phyloP scores from a whole-genome alignment of 306 rosid species.

The Prunus armeniaca region DNA sequence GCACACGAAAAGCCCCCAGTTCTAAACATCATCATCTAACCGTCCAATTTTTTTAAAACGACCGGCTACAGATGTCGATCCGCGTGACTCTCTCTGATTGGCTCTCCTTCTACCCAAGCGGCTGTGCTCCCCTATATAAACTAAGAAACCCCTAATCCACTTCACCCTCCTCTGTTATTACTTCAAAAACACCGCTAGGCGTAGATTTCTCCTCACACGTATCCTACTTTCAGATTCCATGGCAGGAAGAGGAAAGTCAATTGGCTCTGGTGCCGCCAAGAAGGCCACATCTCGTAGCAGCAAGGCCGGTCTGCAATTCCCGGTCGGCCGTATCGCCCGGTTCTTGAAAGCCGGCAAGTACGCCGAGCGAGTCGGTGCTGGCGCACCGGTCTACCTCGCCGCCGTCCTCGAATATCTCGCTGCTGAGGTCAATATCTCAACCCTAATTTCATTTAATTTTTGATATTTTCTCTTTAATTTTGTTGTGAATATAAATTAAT shows the following conservation, averaged over 20 bases:
- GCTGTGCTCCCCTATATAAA: background rate
- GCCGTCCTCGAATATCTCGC: conserved; percentile 32
- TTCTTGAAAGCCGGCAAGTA: conserved; percentile 25
- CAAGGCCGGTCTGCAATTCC: conserved; percentile 30
- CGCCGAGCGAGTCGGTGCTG: conserved; percentile 23
- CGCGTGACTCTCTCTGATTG: background rate
- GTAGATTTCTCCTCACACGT: background rate
- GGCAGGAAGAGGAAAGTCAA: conserved; percentile 16
- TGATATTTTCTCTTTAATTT: background rate
- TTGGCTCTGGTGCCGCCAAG: conserved; percentile 23
- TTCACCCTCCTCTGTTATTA: background rate
- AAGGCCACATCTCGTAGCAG: conserved; percentile 26
- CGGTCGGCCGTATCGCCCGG: conserved; percentile 26
- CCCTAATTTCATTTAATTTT: too few species aligned
- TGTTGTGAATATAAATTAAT: background rate
- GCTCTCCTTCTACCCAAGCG: background rate
- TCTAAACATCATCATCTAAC: background rate
- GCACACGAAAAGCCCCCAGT: background rate
- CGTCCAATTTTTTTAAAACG: background rate
- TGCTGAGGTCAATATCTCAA: conserved; percentile 3
- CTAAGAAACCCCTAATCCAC: background rate
- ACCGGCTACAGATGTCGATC: conserved; percentile 1
- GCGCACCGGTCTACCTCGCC: conserved; percentile 29
- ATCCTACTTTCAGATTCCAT: background rate
- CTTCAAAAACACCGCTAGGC: background rate